Base-by-base conservation (phyloP, 129 eudicot species). In the Pulicaria dysenterica region DNA sequence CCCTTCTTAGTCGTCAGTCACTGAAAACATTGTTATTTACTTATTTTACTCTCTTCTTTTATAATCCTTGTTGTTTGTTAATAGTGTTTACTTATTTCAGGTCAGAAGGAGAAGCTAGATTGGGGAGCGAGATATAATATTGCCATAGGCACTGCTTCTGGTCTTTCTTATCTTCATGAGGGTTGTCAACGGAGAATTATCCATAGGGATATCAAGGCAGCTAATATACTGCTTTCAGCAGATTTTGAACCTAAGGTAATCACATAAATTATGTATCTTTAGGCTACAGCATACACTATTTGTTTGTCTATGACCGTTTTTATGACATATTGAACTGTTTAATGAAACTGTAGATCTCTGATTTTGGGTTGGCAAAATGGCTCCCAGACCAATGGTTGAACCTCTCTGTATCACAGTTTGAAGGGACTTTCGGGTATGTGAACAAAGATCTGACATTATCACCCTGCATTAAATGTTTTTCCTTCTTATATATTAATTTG, bases 351-450 rank as follows among this genome's bases (percentile, higher is more conserved):
- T 77, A 95, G 99, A 90, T 95, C 16, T 88, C 96, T 64, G 99
- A 95, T 80, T 95, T 95, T 56, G 99, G 99, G 83, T 85, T 95
- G 39, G 96, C 97, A 12, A 95, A 95, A 69, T 95, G 99, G 99
- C 96, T 95, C 57, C 99, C 99, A 44, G 99, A 95, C 64, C 91
- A 91, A 58, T 95, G 97, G 99, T 70, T 81, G 14, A 85, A 95
- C 83, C 87, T 91, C 73, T 88, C 89, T 1, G 92, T 88, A 40
- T 84, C 97, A 6, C 86, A 88, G 49, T 86, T 71, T 44, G 99
- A 95, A 85, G 99, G 99, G 68, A 95, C 99, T 75, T 90, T 95
- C 49, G 99, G 99, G 99, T 90, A 64, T 3, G 83, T 70, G 73
- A 16, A 58, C 58, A 57, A 10, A 45, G 5, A n/a, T 36, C 19